Evolutionary conservation across 1,139 yeast species (phyloP), one percentile per base, ranked within the genome.

Genomic region (Blastobotrys capitulatus): DNA sequence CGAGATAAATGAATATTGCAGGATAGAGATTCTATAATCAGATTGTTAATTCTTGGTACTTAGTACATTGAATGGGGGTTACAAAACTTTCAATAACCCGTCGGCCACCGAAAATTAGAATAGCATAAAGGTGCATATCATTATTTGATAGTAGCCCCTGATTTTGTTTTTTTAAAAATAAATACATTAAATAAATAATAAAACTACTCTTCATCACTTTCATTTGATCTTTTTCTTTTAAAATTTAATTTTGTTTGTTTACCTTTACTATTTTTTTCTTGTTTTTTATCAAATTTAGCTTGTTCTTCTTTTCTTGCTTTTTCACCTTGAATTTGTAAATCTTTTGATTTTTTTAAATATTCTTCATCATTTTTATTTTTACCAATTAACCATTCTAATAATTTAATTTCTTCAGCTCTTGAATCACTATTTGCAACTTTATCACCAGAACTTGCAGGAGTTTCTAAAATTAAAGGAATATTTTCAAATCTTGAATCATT

Each of bases 391-490:
- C 86, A 85, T 64, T 85, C 89, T 34, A 80, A 60, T 43, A 83
- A 68, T 53, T 64, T 67, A 39, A 94, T 84, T 65, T 92, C 98
- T 45, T 83, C 85, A 1, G 90, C 96, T 65, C 90, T 86, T 1
- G 75, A 67, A 2, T 70, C 67, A 27, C 80, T 82, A 13, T 65
- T 35, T 15, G 41, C 44, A 32, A 47, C 54, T 15, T 47, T 52
- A 19, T 47, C 59, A 18, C 45, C 74, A 72, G 55, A 81, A 79
- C 36, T 73, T 16, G 77, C 78, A 0, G 98, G 98, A 0, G 97
- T 90, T 61, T 92, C 99, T 52, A 92, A 72, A n/a, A 94, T 74
- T 38, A 90, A 77, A 1, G 98, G 97, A 1, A 92, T 74, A 5
- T 74, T 74, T 47, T 77, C 70, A 26, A 92, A 71, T 51, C 80